Conservation (phyloP, 805 yeast species). For the Cyberlindnera galapagoensis region DNA sequence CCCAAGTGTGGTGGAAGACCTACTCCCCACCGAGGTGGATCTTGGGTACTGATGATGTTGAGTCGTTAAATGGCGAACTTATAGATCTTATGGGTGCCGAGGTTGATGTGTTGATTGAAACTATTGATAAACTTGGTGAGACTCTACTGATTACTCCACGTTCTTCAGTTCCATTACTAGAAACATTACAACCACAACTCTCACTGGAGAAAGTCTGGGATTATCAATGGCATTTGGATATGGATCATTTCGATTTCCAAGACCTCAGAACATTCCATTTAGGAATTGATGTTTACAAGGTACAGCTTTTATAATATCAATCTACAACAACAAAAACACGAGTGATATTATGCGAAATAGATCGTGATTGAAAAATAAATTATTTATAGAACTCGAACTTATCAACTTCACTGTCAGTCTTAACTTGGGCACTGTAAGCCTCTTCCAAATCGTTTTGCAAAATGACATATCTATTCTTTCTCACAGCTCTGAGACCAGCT, state of each 20-base stretch:
- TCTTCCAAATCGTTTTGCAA: conserved; percentile 95
- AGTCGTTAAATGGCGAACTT: conserved; percentile 16
- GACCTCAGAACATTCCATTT: conserved; percentile 45
- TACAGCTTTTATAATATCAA: conserved; percentile 10
- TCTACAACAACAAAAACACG: background rate
- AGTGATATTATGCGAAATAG: no score
- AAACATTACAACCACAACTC: conserved; percentile 7
- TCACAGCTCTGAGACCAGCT: conserved; percentile 97
- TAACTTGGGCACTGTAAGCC: conserved; percentile 95
- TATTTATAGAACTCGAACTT: conserved; percentile 95
- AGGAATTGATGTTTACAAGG: conserved; percentile 55
- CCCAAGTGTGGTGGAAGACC: conserved; percentile 86
- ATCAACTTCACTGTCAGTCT: conserved; percentile 91
- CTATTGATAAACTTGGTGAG: conserved; percentile 15
- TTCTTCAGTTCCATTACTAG: conserved; percentile 20
- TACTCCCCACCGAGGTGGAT: conserved; percentile 93
- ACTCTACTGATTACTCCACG: conserved; percentile 18
- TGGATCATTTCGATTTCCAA: conserved; percentile 64
- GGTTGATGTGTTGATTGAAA: conserved; percentile 18
- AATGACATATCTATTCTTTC: conserved; percentile 96
- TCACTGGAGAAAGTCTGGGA: conserved; percentile 27
- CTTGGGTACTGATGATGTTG: conserved; percentile 25
- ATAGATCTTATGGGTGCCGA: conserved; percentile 44
- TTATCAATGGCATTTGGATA: conserved; percentile 48
- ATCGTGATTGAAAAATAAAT: no score